Base-by-base conservation (phyloP, 2,329 filamentous ascomycete genomes). In the Colletotrichum sp. region DNA sequence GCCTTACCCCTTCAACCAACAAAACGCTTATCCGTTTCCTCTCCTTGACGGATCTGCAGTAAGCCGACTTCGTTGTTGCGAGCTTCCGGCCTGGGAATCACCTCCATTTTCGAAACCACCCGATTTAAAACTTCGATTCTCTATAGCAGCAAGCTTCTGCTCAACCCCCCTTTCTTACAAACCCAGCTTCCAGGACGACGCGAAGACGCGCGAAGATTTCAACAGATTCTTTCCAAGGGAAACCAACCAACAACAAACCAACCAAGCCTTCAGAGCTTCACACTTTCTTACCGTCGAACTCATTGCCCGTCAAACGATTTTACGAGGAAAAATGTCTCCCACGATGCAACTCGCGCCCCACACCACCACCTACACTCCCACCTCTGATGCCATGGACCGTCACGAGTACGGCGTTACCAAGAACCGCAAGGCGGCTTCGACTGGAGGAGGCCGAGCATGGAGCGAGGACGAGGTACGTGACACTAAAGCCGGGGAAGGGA, bases 381-480 rank as follows among this genome's bases (percentile, higher is more conserved):
- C 87, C 26, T 88, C 88, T 71, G 91, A 92, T 81, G 86, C 85
- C 77, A 86, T 90, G 80, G 88, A 90, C 76, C 89, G 90, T 77
- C 90, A 92, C 77, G 90, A 91, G 24, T 91, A 90, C 80, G 89
- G 91, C 71, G 87, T 93, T 82, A 86, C 88, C 75, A 94, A 95
- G 86, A 91, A 89, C 82, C 90, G 93, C 77, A 95, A 94, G 87
- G 86, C 90, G 77, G 90, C 92, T 26, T 92, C 93, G 75, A 94
- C 93, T 67, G 93, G 94, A 78, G 94, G 94, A 79, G 94, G 94
- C 80, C 90, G 95, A 84, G 94, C 94, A 73, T 96, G 95, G 95
- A 96, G 94, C 78, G 95, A 96, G 83, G 94, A 96, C 84, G 95
- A 96, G 92, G 94, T 95, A 88, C 80, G 89, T 81, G 60, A 48